Base-by-base conservation (phyloP, 139 green algal species). In the Choricystis sp. region DNA sequence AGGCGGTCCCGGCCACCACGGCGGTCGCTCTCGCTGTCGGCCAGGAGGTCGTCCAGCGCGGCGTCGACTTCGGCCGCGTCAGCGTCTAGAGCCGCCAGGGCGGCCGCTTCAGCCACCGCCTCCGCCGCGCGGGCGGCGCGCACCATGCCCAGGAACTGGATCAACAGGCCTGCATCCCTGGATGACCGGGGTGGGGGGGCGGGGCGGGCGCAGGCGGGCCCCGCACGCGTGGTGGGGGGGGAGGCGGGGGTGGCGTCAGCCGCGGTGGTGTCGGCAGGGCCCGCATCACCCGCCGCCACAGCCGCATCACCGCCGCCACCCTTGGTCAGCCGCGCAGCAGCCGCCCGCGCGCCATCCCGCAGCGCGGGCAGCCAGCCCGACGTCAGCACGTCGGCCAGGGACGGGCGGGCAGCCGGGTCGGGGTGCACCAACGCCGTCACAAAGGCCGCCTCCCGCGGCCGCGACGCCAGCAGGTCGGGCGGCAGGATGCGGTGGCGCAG, bases 401-500 rank as follows among this genome's bases (percentile, higher is more conserved):
- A 65, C 14, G 82, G 82, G 0, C 82, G 75, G 3, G 57, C 56
- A 23, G 60, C 26, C 19, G 82, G 73, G 24, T 81, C 66, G 1
- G 77, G 75, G 27, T 84, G 70, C 21, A 85, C 71, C 66, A 88
- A 62, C 2, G 73, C 64, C 4, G 76, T 60, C 1, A 74, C 40
- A 25, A 88, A 77, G 0, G 79, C 77, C 2, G 74, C 72, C 61
- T 82, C 79, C 40, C 75, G 66, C 2, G 81, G 79, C 23, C 75
- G 72, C 25, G 30, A 22, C 20, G 69, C 58, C 31, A 71, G 23
- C 23, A 85, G 74, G 21, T 49, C 23, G 1, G 58, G 26, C 1
- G 79, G 82, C 69, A 86, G 56, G n/a, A 74, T 60, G 1, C 77
- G 75, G 60, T 79, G 73, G 23, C 79, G 59, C n/a, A 81, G 60